Evolutionary conservation across 2,329 filamentous ascomycete genomes (phyloP).

Genomic region (Pyricularia sp.): DNA sequence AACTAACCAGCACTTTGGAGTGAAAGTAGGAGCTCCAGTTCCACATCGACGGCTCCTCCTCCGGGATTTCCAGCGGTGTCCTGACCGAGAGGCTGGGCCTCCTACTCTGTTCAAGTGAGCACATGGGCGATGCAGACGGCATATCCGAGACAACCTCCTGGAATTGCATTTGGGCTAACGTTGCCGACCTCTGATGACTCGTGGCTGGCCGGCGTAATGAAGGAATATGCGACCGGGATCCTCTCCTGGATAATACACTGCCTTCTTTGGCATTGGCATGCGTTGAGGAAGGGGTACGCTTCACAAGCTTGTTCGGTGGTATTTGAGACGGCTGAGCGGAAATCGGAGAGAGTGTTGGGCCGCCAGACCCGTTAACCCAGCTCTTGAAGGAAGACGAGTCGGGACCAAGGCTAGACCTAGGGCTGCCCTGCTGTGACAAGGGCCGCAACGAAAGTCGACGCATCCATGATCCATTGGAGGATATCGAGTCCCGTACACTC

Average conservation of each 20-base stretch:
- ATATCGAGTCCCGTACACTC: constrained; percentile 44
- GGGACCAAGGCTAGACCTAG: constrained; percentile 54
- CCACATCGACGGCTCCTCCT: constrained; percentile 11
- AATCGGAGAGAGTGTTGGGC: constrained; percentile 46
- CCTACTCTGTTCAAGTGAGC: constrained; percentile 24
- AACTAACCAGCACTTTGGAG: constrained; percentile 22
- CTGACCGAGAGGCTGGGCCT: constrained; percentile 11
- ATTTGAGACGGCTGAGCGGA: constrained; percentile 32
- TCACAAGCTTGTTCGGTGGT: constrained; percentile 68
- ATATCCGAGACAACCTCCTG: constrained; percentile 12
- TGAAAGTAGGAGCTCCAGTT: constrained; percentile 52
- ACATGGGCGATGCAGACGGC: constrained; percentile 14
- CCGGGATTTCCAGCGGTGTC: constrained; percentile 8
- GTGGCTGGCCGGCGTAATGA: constrained; percentile 66
- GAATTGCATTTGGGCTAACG: constrained; percentile 45
- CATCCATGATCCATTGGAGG: constrained; percentile 62
- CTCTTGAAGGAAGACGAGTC: constrained; percentile 53
- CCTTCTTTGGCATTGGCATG: constrained; percentile 20
- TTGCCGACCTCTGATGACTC: constrained; percentile 68
- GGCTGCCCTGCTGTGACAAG: constrained; percentile 53
- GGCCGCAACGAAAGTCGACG: constrained; percentile 60
- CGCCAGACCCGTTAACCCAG: constrained; percentile 57
- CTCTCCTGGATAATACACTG: constrained; percentile 31
- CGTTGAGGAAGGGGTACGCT: constrained; percentile 39
- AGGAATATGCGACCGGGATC: constrained; percentile 51